Percentiles rank a stretch among this genome's conserved stretches.
These are phyloP conservation scores for Ascochyta viciae-villosae DNA, from an alignment of 2,329 filamentous ascomycete species.

Conservation along the genomic window DNA sequence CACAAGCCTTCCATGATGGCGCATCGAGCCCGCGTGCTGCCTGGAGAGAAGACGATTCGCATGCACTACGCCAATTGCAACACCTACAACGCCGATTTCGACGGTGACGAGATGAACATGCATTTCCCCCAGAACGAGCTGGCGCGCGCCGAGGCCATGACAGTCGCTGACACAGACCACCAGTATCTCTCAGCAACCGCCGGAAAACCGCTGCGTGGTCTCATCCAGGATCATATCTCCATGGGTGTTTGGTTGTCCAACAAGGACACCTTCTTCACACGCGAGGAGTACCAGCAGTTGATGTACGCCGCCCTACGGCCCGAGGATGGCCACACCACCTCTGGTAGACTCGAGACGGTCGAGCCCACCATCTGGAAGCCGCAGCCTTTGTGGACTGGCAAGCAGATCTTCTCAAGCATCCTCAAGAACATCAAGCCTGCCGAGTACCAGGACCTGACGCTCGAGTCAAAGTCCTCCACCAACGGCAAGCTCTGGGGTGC, in stretches of 20 bases:
- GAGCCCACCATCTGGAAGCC: slow-evolving; percentile 85
- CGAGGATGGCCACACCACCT: slow-evolving; percentile 86
- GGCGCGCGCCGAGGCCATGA: slow-evolving; percentile 88
- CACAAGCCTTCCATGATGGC: slow-evolving; percentile 99
- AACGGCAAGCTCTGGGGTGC: slow-evolving; percentile 79
- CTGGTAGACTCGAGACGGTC: slow-evolving; percentile 81
- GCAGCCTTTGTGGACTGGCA: slow-evolving; percentile 86
- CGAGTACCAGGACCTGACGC: slow-evolving; percentile 76
- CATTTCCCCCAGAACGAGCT: slow-evolving; percentile 98
- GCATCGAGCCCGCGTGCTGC: slow-evolving; percentile 88
- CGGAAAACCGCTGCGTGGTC: slow-evolving; percentile 89
- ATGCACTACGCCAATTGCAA: slow-evolving; percentile 99
- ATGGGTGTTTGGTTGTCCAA: slow-evolving; percentile 91
- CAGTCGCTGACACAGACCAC: slow-evolving; percentile 94
- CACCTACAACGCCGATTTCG: slow-evolving; percentile 99
- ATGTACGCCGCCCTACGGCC: slow-evolving; percentile 89
- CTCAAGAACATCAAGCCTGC: slow-evolving; percentile 87
- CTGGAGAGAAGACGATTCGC: slow-evolving; percentile 94
- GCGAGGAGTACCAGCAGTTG: slow-evolving; percentile 90
- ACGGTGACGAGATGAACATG: slow-evolving; percentile 99
- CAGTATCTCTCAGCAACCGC: slow-evolving; percentile 95
- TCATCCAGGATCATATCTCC: slow-evolving; percentile 98
- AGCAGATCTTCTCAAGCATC: slow-evolving; percentile 92
- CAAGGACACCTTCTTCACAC: slow-evolving; percentile 87
- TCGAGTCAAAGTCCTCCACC: slow-evolving; percentile 80